A percentile compares a stretch with the other conserved stretches of the same genome.
Conservation (phyloP, 306 rosid species). For the Crotalaria pallida region DNA sequence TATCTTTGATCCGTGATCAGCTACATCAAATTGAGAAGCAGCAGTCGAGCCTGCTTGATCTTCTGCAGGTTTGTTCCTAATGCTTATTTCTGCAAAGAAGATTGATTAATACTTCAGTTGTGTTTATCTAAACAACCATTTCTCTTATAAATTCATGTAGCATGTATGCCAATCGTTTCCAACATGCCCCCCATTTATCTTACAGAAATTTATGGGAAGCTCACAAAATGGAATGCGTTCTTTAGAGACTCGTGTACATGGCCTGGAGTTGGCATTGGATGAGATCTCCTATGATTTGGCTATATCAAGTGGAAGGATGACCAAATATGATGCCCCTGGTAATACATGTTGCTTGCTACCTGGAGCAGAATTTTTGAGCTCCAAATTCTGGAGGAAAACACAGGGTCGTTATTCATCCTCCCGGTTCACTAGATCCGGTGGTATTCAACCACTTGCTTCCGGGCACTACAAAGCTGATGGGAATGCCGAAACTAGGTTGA, state of each 20-base stretch:
- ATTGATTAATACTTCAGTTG: background rate
- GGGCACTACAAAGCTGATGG: constrained; percentile 30
- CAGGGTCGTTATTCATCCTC: constrained; percentile 49
- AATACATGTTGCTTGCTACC: constrained; percentile 71
- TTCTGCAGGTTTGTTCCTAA: constrained; percentile 74
- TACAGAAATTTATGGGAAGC: constrained; percentile 88
- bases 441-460: constrained; percentile 40
- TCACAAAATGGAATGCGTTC: constrained; percentile 90
- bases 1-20: constrained; percentile 72
- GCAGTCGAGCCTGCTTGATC: constrained; percentile 82
- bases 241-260: constrained; percentile 92
- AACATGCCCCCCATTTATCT: constrained; percentile 10
- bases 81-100: constrained; percentile 7
- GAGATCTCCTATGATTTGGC: constrained; percentile 94
- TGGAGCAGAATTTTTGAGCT: constrained; percentile 74
- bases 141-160: background rate
- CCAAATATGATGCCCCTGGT: constrained; percentile 31
- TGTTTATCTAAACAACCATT: background rate
- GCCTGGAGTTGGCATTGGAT: constrained; percentile 87
- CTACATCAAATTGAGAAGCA: constrained; percentile 88
- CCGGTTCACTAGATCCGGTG: constrained; percentile 39
- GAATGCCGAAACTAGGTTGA: constrained; percentile 37
- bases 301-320: constrained; percentile 77
- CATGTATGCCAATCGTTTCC: constrained; percentile 8
- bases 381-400: constrained; percentile 81